phyloP scores from a whole-genome alignment of 306 rosid species.

The Malus sieversii region DNA sequence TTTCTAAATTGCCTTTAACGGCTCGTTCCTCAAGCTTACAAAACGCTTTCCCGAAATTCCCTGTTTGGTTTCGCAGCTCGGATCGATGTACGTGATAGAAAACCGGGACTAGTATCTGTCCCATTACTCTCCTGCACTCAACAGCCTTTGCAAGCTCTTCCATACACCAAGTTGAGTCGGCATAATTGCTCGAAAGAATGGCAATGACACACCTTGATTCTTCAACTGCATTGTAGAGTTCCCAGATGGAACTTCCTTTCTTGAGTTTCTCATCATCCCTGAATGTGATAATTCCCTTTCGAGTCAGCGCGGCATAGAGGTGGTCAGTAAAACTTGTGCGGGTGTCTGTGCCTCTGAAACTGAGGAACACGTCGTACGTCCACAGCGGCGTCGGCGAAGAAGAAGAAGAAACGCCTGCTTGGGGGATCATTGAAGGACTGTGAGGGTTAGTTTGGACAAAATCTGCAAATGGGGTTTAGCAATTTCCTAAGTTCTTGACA shows the following conservation, averaged over 20 bases:
- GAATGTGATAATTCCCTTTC: background rate
- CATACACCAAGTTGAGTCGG: background rate
- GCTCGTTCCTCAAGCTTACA: background rate
- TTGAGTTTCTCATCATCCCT: background rate
- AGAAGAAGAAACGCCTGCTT: too few species aligned
- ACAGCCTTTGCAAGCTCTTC: background rate
- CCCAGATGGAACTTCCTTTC: background rate
- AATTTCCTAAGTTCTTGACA: too few species aligned
- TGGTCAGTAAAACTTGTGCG: background rate
- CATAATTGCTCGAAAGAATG: background rate
- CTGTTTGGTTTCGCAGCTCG: background rate
- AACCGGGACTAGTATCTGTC: background rate
- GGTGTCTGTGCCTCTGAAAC: background rate
- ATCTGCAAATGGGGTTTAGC: too few species aligned
- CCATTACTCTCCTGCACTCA: background rate
- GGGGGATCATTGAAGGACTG: too few species aligned
- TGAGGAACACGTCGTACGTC: background rate
- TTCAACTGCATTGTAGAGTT: background rate
- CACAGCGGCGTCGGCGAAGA: background rate
- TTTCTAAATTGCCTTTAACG: background rate
- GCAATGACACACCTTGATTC: background rate
- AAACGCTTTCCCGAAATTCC: background rate
- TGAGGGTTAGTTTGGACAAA: too few species aligned
- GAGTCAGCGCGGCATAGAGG: background rate
- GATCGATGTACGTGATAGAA: background rate